phyloP scores from a whole-genome alignment of 2,329 filamentous ascomycete genomes.

The Alternaria panax region DNA sequence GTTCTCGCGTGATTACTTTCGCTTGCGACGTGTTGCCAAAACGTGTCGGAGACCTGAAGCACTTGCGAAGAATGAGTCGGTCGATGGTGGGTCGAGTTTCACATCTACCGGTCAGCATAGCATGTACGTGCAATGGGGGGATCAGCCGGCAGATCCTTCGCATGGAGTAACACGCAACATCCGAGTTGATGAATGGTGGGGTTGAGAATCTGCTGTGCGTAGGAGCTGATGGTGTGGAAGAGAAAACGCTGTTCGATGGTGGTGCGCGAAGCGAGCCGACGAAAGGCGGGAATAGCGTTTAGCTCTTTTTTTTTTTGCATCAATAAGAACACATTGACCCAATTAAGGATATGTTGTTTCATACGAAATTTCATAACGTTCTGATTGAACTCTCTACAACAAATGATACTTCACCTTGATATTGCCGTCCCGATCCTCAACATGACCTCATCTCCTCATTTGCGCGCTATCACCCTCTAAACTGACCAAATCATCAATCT shows the following conservation, averaged over 20 bases:
- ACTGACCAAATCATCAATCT: constrained; percentile 40
- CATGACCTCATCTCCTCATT: not conserved
- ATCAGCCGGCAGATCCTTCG: not conserved
- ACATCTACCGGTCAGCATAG: constrained; percentile 3
- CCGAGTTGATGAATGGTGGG: not conserved
- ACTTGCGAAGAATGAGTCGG: constrained; percentile 8
- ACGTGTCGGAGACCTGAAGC: constrained; percentile 27
- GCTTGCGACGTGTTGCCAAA: constrained; percentile 16
- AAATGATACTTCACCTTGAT: not conserved
- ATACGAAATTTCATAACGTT: not conserved
- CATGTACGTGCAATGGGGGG: not conserved
- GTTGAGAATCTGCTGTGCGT: not conserved
- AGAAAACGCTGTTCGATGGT: not conserved
- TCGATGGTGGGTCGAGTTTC: constrained; percentile 42
- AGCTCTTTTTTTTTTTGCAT: not conserved
- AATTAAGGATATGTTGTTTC: not conserved
- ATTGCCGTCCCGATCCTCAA: too few relatives aligned
- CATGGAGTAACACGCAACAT: not conserved
- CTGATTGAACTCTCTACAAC: too few relatives aligned
- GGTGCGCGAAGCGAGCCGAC: not conserved
- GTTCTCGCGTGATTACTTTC: constrained; percentile 19
- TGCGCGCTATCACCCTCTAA: constrained; percentile 2
- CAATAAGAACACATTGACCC: not conserved
- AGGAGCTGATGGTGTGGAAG: too few relatives aligned
- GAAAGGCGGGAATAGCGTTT: not conserved